A percentile compares a stretch with the other conserved stretches of the same genome.
phyloP scores from a whole-genome alignment of 164 flowering plant genomes.

The Chimonanthus salicifolius region DNA sequence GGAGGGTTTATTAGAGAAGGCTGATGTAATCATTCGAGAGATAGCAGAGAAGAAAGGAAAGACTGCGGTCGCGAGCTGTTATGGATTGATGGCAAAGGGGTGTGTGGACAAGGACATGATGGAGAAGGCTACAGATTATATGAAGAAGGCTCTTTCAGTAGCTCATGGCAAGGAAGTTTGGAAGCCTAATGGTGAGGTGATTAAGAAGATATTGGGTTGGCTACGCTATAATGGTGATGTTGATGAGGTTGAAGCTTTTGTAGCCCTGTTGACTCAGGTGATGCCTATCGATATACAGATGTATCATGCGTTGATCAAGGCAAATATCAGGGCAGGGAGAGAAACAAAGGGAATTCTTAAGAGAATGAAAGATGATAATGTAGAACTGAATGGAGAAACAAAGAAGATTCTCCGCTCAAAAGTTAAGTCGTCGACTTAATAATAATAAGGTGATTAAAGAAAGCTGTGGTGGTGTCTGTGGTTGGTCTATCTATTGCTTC shows the following conservation, averaged over 20 bases:
- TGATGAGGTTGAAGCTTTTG: no score
- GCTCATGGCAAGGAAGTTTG: no score
- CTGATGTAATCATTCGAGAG: slow-evolving; percentile 28
- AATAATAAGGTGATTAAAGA: neutral
- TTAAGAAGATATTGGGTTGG: no score
- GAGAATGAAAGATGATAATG: slow-evolving; percentile 11
- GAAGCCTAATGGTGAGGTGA: no score
- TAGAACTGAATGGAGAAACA: slow-evolving; percentile 10
- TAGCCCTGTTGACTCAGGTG: no score
- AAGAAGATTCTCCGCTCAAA: neutral
- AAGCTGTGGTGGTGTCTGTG: neutral
- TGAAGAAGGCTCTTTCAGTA: no score
- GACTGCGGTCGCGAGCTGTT: slow-evolving; percentile 19
- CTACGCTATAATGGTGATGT: no score
- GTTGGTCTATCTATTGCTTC: neutral
- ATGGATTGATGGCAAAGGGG: slow-evolving; percentile 32
- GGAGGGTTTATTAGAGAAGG: slow-evolving; percentile 35
- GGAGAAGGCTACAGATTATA: no score
- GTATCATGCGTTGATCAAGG: slow-evolving; percentile 16
- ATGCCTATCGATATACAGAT: slow-evolving; percentile 7
- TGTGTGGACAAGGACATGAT: slow-evolving; percentile 4
- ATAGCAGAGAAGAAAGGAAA: slow-evolving; percentile 24
- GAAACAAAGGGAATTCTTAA: neutral
- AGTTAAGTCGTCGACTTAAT: no score
- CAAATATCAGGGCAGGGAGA: slow-evolving; percentile 9